phyloP scores from a whole-genome alignment of 2,329 filamentous ascomycete species.

The Alternaria brassicicola region DNA sequence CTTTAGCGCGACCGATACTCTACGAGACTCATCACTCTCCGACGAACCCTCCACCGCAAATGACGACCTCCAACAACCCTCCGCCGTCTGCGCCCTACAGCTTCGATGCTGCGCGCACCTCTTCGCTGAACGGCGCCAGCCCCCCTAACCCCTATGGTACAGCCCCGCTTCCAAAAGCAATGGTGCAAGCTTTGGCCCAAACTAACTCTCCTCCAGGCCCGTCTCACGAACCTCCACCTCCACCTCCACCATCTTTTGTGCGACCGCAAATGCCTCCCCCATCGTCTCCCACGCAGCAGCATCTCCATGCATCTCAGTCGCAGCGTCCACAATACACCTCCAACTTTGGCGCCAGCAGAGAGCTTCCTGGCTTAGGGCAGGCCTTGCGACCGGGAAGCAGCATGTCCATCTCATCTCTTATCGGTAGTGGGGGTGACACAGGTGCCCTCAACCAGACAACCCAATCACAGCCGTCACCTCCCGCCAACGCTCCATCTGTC shows the following conservation, averaged over 20 bases:
- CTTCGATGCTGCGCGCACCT: conserved; percentile 52
- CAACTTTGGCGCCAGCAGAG: conserved; percentile 58
- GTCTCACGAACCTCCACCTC: conserved; percentile 49
- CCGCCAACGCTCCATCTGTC: conserved; percentile 45
- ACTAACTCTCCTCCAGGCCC: conserved; percentile 41
- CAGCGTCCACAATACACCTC: conserved; percentile 52
- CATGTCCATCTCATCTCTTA: conserved; percentile 77
- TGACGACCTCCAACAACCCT: conserved; percentile 40
- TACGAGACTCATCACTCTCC: conserved; percentile 37
- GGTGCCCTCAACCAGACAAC: conserved; percentile 45
- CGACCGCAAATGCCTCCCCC: conserved; percentile 58
- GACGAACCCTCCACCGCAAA: conserved; percentile 42
- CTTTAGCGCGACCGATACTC: conserved; percentile 37
- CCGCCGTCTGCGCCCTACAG: conserved; percentile 48
- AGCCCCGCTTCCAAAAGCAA: conserved; percentile 22
- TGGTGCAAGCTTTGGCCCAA: conserved; percentile 21
- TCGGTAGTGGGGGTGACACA: conserved; percentile 63
- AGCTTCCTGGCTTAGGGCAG: conserved; percentile 59
- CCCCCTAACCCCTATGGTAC: conserved; percentile 45
- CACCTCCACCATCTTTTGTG: conserved; percentile 51
- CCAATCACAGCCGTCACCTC: conserved; percentile 58
- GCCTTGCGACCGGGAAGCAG: conserved; percentile 65
- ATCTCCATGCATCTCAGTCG: conserved; percentile 46
- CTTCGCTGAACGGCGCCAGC: conserved; percentile 51
- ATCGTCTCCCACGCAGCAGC: conserved; percentile 54